Evolutionary conservation across 257 asterid genomes (phyloP).

Genomic region (Eucommia ulmoides): DNA sequence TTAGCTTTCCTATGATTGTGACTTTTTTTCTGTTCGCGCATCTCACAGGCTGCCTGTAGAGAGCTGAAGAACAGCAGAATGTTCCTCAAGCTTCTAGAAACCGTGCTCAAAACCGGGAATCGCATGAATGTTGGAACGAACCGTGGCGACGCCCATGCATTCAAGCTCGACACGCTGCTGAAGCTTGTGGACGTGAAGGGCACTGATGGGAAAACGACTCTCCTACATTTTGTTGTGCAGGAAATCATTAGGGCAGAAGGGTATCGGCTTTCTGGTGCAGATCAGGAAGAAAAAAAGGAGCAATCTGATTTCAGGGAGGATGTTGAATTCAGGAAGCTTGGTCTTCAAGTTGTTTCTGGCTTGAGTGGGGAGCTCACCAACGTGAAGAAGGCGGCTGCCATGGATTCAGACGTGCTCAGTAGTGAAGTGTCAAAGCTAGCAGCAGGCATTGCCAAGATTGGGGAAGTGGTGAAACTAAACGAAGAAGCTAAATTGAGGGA

Average conservation of each 20-base stretch:
- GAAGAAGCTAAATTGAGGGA: conserved; percentile 21
- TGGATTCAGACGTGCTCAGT: conserved; percentile 47
- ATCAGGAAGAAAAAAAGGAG: conserved; percentile 14
- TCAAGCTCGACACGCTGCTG: conserved; percentile 73
- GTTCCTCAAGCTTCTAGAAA: conserved; percentile 69
- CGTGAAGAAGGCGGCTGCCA: conserved; percentile 68
- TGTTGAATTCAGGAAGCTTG: conserved; percentile 41
- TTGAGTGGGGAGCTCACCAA: conserved; percentile 63
- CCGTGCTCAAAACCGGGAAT: conserved; percentile 76
- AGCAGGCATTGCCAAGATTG: conserved; percentile 35
- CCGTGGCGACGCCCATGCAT: conserved; percentile 72
- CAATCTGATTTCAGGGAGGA: conserved; percentile 36
- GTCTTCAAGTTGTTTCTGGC: conserved; percentile 59
- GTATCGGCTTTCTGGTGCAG: conserved; percentile 33
- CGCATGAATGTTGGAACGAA: conserved; percentile 77
- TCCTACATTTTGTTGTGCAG: conserved; percentile 68
- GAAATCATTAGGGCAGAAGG: conserved; percentile 75
- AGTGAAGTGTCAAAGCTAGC: conserved; percentile 42
- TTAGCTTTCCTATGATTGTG: too few species aligned
- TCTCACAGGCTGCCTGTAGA: conserved; percentile 58
- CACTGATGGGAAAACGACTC: conserved; percentile 67
- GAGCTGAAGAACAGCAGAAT: conserved; percentile 70
- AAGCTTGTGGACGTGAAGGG: conserved; percentile 77
- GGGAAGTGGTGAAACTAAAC: conserved; percentile 31
- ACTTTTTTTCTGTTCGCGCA: too few species aligned